These are phyloP conservation scores for Eutrema japonicum DNA, from an alignment of 345 rosid species.

Conservation along the genomic window DNA sequence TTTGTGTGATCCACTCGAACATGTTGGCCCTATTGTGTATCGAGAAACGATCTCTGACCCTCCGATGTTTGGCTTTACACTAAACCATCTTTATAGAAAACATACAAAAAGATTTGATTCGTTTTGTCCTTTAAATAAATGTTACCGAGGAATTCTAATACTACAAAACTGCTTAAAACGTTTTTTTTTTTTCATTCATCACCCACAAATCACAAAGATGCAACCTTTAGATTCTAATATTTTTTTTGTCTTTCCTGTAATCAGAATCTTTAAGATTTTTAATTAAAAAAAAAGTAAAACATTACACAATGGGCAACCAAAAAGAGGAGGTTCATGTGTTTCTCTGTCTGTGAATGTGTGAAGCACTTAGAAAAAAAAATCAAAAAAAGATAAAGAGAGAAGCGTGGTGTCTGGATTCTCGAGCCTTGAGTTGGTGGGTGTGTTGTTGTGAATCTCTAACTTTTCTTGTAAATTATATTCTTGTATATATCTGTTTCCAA, in stretches of 20 bases:
- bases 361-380: conserved; percentile 26
- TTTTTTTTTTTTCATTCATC: not conserved
- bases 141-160: conserved; percentile 32
- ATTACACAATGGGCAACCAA: conserved; percentile 30
- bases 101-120: conserved; percentile 44
- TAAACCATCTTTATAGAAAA: conserved; percentile 36
- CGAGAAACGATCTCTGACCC: conserved; percentile 32
- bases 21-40: conserved; percentile 5
- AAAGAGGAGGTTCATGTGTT: conserved; percentile 30
- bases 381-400: conserved; percentile 29
- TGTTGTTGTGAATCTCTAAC: conserved; percentile 38
- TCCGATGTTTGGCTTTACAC: conserved; percentile 26
- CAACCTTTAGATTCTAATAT: conserved; percentile 25
- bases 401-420: conserved; percentile 38
- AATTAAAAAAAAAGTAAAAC: not conserved
- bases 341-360: conserved; percentile 34
- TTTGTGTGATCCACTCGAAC: not conserved
- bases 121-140: conserved; percentile 35
- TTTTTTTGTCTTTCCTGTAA: not conserved
- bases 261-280: conserved; percentile 2
- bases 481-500: conserved; percentile 10
- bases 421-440: conserved; percentile 43
- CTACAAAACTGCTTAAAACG: not conserved
- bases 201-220: conserved; percentile 20
- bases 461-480: not conserved